Evolutionary conservation across 2,329 filamentous ascomycete genomes (phyloP), one percentile per base, ranked within the genome.

Genomic region (Parafenestella ontariensis): DNA sequence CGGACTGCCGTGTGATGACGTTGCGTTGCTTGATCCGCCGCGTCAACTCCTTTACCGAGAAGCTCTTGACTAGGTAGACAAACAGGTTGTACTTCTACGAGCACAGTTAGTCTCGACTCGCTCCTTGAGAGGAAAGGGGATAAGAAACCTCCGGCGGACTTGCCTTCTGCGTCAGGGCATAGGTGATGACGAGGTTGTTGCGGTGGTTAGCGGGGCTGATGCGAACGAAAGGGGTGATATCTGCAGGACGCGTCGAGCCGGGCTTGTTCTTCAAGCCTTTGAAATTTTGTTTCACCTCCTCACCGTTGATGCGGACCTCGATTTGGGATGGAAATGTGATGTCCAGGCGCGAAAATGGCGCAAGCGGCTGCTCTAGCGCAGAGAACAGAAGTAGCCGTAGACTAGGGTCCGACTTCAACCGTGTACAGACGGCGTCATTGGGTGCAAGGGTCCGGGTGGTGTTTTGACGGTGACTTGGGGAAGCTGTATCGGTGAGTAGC

Each of bases 211-310:
- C 70, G 10, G 87, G 85, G 59, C 85, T 87, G 26, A 91, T 85
- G 17, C 89, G 86, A 41, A 98, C 80, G 55, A 86, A 83, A 61
- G 85, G 81, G 7, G 95, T 99, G 58, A 99, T 89, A 76, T 99
- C 95, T 42, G 91, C 92, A 7, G 95, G 95, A 68, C 92, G 88
- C 36, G 95, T 99, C 40, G 95, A 96, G 20, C 95, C 95, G 6
- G 94, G 91, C 75, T 95, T 96, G 75, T 96, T 97, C 78, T 99
- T 99, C 58, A 99, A 78, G 4, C 95, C 95, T 64, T 95, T 90
- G 63, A 96, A 83, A 73, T 98, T 99, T n/a, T 90, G 89, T 75
- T 94, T 95, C 63, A 97, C 84, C 52, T 97, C 92, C 29, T 89
- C 89, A 9, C 87, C 84, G 66, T 99, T 99, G 51, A 96, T 86